These are phyloP conservation scores for Gonium pectorale DNA, from an alignment of 139 green algal genomes.

Conservation along the genomic window DNA sequence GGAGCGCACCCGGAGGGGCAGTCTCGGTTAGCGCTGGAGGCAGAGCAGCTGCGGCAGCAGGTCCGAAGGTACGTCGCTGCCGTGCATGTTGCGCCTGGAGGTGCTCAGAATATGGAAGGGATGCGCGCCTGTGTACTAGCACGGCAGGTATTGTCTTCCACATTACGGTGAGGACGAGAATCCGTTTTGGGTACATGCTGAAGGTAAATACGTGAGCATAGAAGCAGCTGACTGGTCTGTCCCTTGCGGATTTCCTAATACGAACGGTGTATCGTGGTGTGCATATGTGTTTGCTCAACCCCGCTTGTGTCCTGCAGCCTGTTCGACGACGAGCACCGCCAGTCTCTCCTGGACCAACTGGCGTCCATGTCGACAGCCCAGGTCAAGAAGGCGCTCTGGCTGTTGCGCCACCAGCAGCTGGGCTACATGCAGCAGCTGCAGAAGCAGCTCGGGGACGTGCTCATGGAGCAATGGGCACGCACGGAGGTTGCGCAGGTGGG, in stretches of 20 bases:
- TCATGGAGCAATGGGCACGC: constrained; percentile 29
- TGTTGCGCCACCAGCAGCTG: constrained; percentile 44
- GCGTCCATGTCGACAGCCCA: not conserved
- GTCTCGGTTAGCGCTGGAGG: not conserved
- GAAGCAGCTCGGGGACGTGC: constrained; percentile 12
- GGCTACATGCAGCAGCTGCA: constrained; percentile 17
- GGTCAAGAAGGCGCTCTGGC: constrained; percentile 19
- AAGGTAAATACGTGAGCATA: too few species aligned
- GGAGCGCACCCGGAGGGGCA: not conserved
- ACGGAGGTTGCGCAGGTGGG: constrained; percentile 29
- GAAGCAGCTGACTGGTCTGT: too few species aligned
- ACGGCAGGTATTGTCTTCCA: too few species aligned
- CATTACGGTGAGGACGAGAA: too few species aligned
- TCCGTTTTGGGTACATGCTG: too few species aligned
- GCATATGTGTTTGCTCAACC: too few species aligned
- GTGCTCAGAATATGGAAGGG: too few species aligned
- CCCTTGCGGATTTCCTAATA: too few species aligned
- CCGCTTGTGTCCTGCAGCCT: not conserved
- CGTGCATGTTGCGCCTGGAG: too few species aligned
- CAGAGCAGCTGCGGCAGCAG: not conserved
- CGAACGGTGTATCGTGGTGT: too few species aligned
- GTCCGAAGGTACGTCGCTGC: not conserved
- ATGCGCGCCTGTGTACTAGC: too few species aligned
- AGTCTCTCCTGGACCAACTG: not conserved
- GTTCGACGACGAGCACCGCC: not conserved